Base-by-base conservation (phyloP, 345 rosid genomes). In the Rhodamnia argentea region DNA sequence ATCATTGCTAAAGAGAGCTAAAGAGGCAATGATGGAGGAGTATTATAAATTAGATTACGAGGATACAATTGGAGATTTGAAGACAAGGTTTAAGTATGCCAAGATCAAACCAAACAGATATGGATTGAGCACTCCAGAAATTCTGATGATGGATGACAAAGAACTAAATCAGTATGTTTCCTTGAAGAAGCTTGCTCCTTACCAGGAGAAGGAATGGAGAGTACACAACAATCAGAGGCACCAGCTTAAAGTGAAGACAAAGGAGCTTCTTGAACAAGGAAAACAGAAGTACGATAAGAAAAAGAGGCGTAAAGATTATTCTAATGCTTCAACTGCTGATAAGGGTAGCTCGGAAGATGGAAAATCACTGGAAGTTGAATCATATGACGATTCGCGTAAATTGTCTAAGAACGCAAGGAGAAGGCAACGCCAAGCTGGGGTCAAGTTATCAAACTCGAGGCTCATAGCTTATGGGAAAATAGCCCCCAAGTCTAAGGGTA, bases 21-120 rank as follows among this genome's bases (percentile, higher is more conserved):
- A 91, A 84, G 96, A 95, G 88, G 95, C 94, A 57, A 88, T 94
- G 96, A 81, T 95, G 95, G 99, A 97, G 64, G 98, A 97, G 88
- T 94, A 93, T 81, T 97, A 96, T 88, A 94, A 95, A 87, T 90
- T 97, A 92, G 99, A 97, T 86, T 96, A 96, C 74, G 99, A 97
- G 92, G 99, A 88, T 89, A 94, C 97, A 57, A 90, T 96, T 60
- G 99, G 95, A 87, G 95, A 94, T 87, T 87, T 96, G 92, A 96
- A 93, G 88, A 97, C 99, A 29, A 95, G 99, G 95, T 97, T 97
- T 52, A 95, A 92, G 90, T 96, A 96, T 89, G 93, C 95, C 1
- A 94, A 94, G 91, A 93, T 91, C 42, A 83, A 93, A 53, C 96
- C 96, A 14, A 96, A 95, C 87, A 92, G 84, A 84, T 96, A 82